phyloP scores from a whole-genome alignment of 352 stramenopile genomes.

The Pythium plurisporium region DNA sequence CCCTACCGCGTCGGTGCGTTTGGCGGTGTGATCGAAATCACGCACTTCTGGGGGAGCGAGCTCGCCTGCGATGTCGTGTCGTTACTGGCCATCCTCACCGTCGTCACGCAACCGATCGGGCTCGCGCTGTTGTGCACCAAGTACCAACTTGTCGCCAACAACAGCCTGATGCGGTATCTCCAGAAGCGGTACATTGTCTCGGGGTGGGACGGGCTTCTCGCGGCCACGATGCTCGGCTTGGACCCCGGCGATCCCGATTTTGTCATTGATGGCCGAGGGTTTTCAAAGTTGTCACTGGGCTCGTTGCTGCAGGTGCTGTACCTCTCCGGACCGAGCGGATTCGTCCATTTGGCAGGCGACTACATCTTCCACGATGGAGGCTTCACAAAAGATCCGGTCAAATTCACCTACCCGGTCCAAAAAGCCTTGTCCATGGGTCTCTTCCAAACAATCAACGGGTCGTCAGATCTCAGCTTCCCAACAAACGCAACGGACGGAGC shows the following conservation, averaged over 20 bases:
- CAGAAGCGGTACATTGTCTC: slow-evolving; percentile 37
- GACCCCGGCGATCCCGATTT: slow-evolving; percentile 26
- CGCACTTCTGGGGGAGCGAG: slow-evolving; percentile 39
- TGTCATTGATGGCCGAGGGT: slow-evolving; percentile 18
- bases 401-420: slow-evolving; percentile 1
- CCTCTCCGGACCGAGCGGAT: slow-evolving; percentile 30
- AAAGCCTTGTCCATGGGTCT: slow-evolving; percentile 36
- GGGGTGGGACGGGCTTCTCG: slow-evolving; percentile 38
- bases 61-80: slow-evolving; percentile 38
- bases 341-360: slow-evolving; percentile 31
- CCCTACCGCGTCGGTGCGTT: slow-evolving; percentile 27
- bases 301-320: slow-evolving; percentile 38
- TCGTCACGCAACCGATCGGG: slow-evolving; percentile 7
- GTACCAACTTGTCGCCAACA: slow-evolving; percentile 26
- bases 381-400: neutral
- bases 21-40: slow-evolving; percentile 28
- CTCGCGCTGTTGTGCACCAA: slow-evolving; percentile 27
- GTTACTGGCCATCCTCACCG: slow-evolving; percentile 21
- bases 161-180: slow-evolving; percentile 28
- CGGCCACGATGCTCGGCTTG: slow-evolving; percentile 31
- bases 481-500: no score
- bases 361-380: slow-evolving; percentile 19
- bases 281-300: slow-evolving; percentile 30
- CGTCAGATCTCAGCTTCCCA: neutral
- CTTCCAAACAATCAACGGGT: slow-evolving; percentile 6